These are phyloP conservation scores for Fusarium tuaranense DNA, from an alignment of 2,329 filamentous ascomycete species.

Conservation along the genomic window DNA sequence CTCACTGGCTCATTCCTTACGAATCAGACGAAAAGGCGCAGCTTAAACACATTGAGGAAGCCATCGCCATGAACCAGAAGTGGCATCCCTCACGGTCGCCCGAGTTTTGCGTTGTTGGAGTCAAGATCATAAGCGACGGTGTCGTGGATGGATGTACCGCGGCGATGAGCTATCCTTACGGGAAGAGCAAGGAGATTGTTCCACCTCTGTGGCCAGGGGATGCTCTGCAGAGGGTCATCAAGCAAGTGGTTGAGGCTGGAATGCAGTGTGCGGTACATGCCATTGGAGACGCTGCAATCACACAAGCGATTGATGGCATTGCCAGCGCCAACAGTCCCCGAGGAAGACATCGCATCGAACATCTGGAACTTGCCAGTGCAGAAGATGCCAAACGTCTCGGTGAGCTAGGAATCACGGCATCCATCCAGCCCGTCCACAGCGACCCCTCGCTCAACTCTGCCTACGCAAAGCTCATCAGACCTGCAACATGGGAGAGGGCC, in stretches of 20 bases:
- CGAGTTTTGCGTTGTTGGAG: constrained; percentile 62
- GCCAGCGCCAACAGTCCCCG: constrained; percentile 55
- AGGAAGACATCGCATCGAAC: constrained; percentile 72
- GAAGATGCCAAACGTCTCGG: constrained; percentile 69
- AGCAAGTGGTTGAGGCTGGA: constrained; percentile 63
- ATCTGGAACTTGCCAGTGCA: constrained; percentile 69
- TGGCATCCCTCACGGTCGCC: constrained; percentile 43
- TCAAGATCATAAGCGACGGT: constrained; percentile 75
- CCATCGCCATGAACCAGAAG: constrained; percentile 53
- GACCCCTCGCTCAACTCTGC: constrained; percentile 71
- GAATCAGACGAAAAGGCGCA: constrained; percentile 50
- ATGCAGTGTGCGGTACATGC: constrained; percentile 74
- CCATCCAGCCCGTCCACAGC: constrained; percentile 68
- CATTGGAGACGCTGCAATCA: constrained; percentile 71
- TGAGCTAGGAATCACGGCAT: constrained; percentile 69
- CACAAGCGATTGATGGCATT: constrained; percentile 68
- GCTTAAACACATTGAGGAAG: constrained; percentile 56
- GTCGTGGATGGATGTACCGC: constrained; percentile 75
- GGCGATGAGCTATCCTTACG: constrained; percentile 69
- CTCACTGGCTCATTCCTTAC: constrained; percentile 58
- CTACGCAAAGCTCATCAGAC: constrained; percentile 69
- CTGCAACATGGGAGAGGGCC: constrained; percentile 65
- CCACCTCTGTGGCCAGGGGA: constrained; percentile 64
- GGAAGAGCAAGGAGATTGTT: constrained; percentile 58
- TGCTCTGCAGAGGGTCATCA: constrained; percentile 65